Evolutionary conservation across 306 rosid species (phyloP), one percentile per base, ranked within the genome.

Genomic region (Casuarina equisetifolia): DNA sequence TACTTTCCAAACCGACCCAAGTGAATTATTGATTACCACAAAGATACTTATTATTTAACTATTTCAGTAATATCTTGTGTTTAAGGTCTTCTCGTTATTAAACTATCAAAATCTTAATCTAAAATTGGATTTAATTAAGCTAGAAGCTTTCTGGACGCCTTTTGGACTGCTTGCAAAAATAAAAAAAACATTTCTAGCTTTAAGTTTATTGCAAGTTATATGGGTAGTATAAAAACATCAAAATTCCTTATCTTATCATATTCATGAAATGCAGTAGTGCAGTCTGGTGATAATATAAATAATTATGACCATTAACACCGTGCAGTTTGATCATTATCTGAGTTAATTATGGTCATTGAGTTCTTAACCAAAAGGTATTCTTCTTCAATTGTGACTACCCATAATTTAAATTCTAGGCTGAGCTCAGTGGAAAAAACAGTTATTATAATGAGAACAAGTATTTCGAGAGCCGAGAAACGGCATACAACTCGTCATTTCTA

Each of bases 341-440:
- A 40, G 12, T 68, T 68, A 67, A 76, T 76, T 42, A 68, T 76
- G 68, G 39, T n/a, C 67, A 53, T 53, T 32, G 45, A 40, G 71
- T 66, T 68, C 53, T 19, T 62, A 51, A 16, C 13, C 1, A 13
- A 57, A 57, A 57, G 48, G 48, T 40, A 40, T 40, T 66, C 70
- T 12, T 66, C 49, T 64, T 15, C 48, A 66, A 66, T 66, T 39
- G 70, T 66, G 48, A 15, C 48, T 48, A 6, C 40, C 70, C 70
- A 39, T 40, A 19, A 66, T 66, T 39, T 66, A 57, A 57, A 57
- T 66, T 16, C 15, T 7, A 66, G 40, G 16, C 49, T 66, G 6
- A 39, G 19, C 48, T 66, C 9, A 16, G 48, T 66, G 48, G 70
- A 39, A 6, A 12, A 36, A 66, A 10, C 1, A 16, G 11, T 67